Conservation (phyloP, 441 rosid species). For the Mallotus japonicus region DNA sequence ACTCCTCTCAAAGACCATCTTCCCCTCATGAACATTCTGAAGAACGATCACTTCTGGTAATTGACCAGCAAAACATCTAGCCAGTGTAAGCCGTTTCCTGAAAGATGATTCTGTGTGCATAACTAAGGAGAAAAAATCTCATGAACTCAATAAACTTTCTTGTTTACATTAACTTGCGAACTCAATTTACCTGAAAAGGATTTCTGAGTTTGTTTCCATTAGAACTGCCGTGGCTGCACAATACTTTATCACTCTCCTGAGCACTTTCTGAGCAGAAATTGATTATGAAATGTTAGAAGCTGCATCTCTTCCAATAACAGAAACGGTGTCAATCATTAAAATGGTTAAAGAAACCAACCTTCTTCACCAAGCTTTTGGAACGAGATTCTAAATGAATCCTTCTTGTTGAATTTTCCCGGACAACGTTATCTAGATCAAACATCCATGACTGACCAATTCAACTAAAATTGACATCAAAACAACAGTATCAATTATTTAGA, state of each 20-base stretch:
- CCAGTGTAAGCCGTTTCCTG: constrained; percentile 29
- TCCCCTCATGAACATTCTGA: constrained; percentile 18
- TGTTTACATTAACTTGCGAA: not conserved
- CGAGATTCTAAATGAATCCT: not conserved
- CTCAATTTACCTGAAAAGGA: constrained; percentile 22
- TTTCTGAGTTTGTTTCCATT: not conserved
- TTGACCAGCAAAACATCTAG: not conserved
- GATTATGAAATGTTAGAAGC: not conserved
- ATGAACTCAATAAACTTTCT: not conserved
- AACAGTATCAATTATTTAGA: no score
- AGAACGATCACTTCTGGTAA: constrained; percentile 18
- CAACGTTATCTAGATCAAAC: not conserved
- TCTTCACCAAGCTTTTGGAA: not conserved
- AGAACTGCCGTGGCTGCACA: not conserved
- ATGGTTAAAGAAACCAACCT: not conserved
- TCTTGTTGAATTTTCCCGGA: not conserved
- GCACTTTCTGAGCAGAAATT: not conserved
- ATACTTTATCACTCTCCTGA: not conserved
- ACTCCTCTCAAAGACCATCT: constrained; percentile 17
- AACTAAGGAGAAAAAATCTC: constrained; percentile 3
- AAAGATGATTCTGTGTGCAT: not conserved
- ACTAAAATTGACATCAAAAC: not conserved
- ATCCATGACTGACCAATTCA: not conserved
- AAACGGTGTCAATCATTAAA: not conserved
- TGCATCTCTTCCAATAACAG: not conserved